Conservation (phyloP, 148 eudicot genomes). For the Amaranthus cruentus region DNA sequence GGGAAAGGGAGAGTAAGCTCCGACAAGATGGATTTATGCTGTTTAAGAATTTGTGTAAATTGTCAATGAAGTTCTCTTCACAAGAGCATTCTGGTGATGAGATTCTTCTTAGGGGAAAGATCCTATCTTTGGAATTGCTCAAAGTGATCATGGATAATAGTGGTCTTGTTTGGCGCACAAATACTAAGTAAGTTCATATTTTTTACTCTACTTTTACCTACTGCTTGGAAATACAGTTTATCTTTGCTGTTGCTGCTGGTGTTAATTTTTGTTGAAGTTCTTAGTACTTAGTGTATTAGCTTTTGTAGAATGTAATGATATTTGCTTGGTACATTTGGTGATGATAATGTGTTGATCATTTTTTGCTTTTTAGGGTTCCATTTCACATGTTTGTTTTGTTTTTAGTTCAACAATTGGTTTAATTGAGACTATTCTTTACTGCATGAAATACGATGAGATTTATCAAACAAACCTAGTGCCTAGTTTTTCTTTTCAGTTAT, state of each 20-base stretch:
- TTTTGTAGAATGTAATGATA: background rate
- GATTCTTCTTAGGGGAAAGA: constrained; percentile 84
- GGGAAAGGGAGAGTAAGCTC: constrained; percentile 53
- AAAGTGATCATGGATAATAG: constrained; percentile 85
- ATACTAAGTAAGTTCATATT: constrained; percentile 61
- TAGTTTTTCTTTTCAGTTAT: too few species aligned
- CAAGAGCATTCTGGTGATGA: constrained; percentile 86
- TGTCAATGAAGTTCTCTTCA: constrained; percentile 93
- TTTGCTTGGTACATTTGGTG: background rate
- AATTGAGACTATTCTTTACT: too few species aligned
- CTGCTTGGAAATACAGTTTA: background rate
- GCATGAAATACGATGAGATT: too few species aligned
- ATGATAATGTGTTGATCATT: background rate
- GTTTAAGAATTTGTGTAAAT: constrained; percentile 82
- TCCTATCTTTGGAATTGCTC: constrained; percentile 82
- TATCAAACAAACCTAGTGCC: too few species aligned
- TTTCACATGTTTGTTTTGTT: too few species aligned
- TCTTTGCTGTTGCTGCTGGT: background rate
- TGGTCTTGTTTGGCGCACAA: constrained; percentile 74
- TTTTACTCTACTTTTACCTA: background rate
- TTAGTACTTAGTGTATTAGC: background rate
- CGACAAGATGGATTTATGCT: constrained; percentile 81
- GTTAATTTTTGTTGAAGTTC: background rate
- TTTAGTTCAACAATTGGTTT: too few species aligned
- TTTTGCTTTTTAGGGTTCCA: too few species aligned